Base-by-base conservation (phyloP, 345 rosid species). In the Eucalyptus regnans region DNA sequence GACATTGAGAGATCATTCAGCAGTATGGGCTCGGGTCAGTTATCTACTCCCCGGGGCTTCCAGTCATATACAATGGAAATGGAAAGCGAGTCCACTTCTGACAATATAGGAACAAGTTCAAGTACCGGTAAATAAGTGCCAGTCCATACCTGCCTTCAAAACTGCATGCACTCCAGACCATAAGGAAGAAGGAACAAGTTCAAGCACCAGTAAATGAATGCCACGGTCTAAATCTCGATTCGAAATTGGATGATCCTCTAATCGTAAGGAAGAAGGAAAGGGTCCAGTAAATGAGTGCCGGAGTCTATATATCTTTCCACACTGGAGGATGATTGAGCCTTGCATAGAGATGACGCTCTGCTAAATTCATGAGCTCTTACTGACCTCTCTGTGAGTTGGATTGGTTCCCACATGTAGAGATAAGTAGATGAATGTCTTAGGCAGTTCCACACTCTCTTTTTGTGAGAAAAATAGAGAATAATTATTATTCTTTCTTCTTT, bases 1-100 rank as follows among this genome's bases (percentile, higher is more conserved):
- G 98, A 96, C 90, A 96, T 97, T 86, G 97, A 94, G 93, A 95
- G 91, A 50, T 95, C 98, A 12, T 88, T 93, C 81, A 92, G 97
- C 91, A 94, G 96, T 88, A 91, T 93, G 50, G 93, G 95, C 87
- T 96, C 99, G 3, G 96, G 96, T 84, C 95, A 92, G 88, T 94
- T 96, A 41, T 95, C 94, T 87, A 93, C 96, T 87, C 90, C 95
- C 81, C 76, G 95, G 51, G 98, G 99, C 31, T 94, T 92, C 89
- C 97, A 92, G 88, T 86, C 92, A 23, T 97, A 91, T 87, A 92
- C 91, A 48, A 86, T 88, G 17, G 96, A 93, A 48, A 86, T 88
- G 17, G 96, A 93, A 76, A 91, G 48, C 60, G 93, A 89, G 81
- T 91, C 50, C 41, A 31, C 86, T 89, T 93, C 91, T 37, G 88